Base-by-base conservation (phyloP, 768 basidiomycete species). In the Auricularia cornea region DNA sequence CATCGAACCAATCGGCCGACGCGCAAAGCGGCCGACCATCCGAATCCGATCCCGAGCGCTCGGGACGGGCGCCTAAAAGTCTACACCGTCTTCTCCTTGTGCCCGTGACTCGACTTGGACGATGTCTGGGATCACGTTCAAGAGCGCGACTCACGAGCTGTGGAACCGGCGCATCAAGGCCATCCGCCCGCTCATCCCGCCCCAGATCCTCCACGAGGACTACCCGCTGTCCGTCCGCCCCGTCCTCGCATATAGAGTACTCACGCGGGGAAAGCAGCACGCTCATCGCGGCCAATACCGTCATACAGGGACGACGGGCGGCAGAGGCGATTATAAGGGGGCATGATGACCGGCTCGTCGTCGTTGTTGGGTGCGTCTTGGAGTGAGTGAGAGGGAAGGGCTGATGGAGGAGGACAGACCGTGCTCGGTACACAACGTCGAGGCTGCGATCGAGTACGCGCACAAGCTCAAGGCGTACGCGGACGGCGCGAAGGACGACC, bases 151-250 rank as follows among this genome's bases (percentile, higher is more conserved):
- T 60, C 73, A 83, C 65, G 85, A 88, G 61, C 86, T 97, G 41
- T 92, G 94, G 71, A 95, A 98, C 70, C 81, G 86, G 65, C 81
- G 94, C 54, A 94, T 98, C 61, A 93, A 85, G 72, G 87, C 83
- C 18, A 94, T 89, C 20, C 81, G 94, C 48, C 94, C 94, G 31
- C 77, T 98, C 62, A 94, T 98, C 63, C 94, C 94, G 60, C 94
- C 94, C 26, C 94, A 95, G 71, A 96, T 98, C 65, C 82, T 98
- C 1, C 89, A 90, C 68, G 94, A 98, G 74, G 94, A 98, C 74
- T 81, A 91, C n/a, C 92, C 92, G 51, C 76, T 93, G 90, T 91
- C 76, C 60, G 84, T 77, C 32, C 32, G 57, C 1, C 35, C 35
- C 16, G 35, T 6, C 14, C 14, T 18, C 29, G 54, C 14, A n/a